Base-by-base conservation (phyloP, 371 early-diverging fungal genomes). In the Rhizopus arrhizus region DNA sequence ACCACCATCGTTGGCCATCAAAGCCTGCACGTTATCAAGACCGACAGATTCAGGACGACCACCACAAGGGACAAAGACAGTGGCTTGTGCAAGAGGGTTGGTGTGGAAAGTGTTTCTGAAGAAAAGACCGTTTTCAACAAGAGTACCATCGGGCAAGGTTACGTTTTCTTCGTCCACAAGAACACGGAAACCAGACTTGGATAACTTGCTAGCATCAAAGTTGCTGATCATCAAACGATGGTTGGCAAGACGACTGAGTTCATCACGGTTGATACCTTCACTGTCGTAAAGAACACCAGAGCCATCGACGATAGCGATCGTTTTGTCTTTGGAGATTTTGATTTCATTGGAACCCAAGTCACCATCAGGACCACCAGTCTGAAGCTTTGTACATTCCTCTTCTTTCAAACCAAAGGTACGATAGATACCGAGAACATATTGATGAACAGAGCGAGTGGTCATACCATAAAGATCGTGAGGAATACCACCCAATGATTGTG, bases 321-420 rank as follows among this genome's bases (percentile, higher is more conserved):
- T 98, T 80, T 91, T 93, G 80, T 98, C 98, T 69, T 91, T 89
- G 64, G 95, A 95, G 68, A 98, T 97, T 85, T 94, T 94, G 86
- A 98, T 94, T 77, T 98, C 98, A 75, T 98, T 98, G 31, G 96
- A 95, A 15, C 98, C 98, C 61, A 98, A 77, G 68, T 98, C 98
- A 55, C 98, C 98, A 80, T 98, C 98, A 13, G 98, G 98, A 11
- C 98, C 98, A 70, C 98, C 98, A 28, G 97, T 98, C 78, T 97
- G 97, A 61, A 98, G 69, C 82, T 98, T 98, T 52, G 91, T 85
- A 71, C 84, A 83, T 40, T 80, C 81, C 49, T 87, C 80, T 70
- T 93, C 93, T 55, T 89, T 88, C 47, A 97, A 76, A 28, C 85
- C 88, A 33, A 95, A 81, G 76, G 95, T 94, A 68, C 89, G 89